These are phyloP conservation scores for Cladosporium sp. DNA, from an alignment of 2,329 filamentous ascomycete species.

Conservation along the genomic window DNA sequence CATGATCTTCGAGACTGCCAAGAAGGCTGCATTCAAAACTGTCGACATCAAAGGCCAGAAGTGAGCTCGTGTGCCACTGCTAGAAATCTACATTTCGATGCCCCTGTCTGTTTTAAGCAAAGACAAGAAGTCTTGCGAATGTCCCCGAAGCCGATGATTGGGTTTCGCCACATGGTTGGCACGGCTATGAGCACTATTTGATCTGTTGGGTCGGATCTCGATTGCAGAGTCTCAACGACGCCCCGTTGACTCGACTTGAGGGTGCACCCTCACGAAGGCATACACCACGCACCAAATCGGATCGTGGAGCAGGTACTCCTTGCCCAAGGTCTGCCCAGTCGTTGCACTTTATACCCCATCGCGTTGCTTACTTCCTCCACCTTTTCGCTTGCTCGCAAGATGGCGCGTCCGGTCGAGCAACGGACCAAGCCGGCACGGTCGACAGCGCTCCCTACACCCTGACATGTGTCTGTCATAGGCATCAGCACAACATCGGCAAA, in stretches of 20 bases:
- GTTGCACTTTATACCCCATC: not conserved
- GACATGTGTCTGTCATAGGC: not conserved
- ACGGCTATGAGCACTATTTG: not conserved
- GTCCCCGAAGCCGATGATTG: not conserved
- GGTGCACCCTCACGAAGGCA: not conserved
- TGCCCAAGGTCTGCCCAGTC: not conserved
- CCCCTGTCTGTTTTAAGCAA: not conserved
- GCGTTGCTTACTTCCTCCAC: not conserved
- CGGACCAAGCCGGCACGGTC: not conserved
- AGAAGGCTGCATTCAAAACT: constrained; percentile 72
- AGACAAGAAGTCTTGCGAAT: not conserved
- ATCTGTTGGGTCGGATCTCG: not conserved
- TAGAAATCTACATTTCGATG: not conserved
- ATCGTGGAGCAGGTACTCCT: not conserved
- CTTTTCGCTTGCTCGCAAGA: not conserved
- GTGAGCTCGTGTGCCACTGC: constrained; percentile 47
- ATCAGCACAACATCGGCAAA: not conserved
- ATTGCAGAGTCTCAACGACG: not conserved
- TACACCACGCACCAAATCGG: not conserved
- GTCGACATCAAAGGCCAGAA: constrained; percentile 99
- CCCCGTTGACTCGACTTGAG: not conserved
- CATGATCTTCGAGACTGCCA: constrained; percentile 70
- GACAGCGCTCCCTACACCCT: not conserved
- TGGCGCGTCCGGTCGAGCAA: not conserved
- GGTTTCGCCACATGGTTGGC: not conserved